A percentile compares a stretch with the other conserved stretches of the same genome.
Evolutionary conservation across 805 yeast genomes (phyloP).

Genomic region (Zygosaccharomyces siamensis): DNA sequence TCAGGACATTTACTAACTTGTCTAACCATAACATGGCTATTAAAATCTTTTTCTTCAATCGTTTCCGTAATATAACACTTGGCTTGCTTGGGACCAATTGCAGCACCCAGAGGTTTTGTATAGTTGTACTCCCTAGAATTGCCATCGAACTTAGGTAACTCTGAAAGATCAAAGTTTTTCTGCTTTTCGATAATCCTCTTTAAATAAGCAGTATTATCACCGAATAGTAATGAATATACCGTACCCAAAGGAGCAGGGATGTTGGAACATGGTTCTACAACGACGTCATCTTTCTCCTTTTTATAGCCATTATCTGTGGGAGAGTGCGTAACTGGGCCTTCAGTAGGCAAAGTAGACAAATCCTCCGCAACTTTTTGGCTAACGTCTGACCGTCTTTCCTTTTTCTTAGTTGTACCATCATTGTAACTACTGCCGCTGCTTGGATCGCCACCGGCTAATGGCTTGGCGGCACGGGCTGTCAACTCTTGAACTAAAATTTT

Average conservation of each 20-base stretch:
- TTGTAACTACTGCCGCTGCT: not conserved
- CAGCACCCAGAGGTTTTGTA: conserved; percentile 53
- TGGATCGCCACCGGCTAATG: not conserved
- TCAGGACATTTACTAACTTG: conserved; percentile 64
- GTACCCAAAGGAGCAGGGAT: conserved; percentile 65
- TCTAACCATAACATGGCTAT: conserved; percentile 40
- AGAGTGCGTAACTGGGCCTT: conserved; percentile 40
- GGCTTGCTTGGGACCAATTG: conserved; percentile 72
- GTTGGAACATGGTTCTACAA: conserved; percentile 45
- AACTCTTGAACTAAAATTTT: conserved; percentile 45
- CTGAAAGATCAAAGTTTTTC: conserved; percentile 56
- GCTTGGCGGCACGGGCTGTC: conserved; percentile 32
- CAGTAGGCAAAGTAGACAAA: conserved; percentile 27
- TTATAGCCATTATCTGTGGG: conserved; percentile 43
- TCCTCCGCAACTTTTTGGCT: conserved; percentile 17
- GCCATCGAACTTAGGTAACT: conserved; percentile 41
- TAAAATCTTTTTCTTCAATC: conserved; percentile 46
- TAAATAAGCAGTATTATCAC: conserved; percentile 49
- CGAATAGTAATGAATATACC: conserved; percentile 54
- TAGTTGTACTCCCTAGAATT: conserved; percentile 49
- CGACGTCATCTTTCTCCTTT: conserved; percentile 46
- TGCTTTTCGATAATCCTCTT: conserved; percentile 48
- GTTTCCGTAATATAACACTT: conserved; percentile 55
- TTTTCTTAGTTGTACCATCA: conserved; percentile 12
- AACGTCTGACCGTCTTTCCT: conserved; percentile 4